Percentiles rank a stretch among this genome's conserved stretches.
These are phyloP conservation scores for Zygnema cylindricum DNA, from an alignment of 139 green algal genomes.

Conservation along the genomic window DNA sequence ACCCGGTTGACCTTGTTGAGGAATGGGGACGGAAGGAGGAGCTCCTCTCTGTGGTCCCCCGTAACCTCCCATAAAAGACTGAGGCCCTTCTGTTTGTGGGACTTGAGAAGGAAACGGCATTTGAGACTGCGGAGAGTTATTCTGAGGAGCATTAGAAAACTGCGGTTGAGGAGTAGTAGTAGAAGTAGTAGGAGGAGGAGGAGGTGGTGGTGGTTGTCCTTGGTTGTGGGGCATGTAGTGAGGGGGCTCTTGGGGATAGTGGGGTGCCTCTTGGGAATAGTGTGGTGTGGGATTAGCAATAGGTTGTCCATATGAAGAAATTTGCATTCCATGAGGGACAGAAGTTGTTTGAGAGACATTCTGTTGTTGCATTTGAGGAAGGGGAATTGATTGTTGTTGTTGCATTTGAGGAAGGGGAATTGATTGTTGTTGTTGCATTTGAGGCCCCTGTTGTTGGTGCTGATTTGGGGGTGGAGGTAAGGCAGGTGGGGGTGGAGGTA, in stretches of 20 bases:
- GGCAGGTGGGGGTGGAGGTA: conserved; percentile 3
- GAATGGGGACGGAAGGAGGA: background rate
- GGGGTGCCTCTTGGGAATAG: background rate
- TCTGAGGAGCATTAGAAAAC: background rate
- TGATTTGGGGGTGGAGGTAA: conserved; percentile 13
- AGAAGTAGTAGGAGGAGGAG: conserved; percentile 18
- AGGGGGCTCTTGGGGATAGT: background rate
- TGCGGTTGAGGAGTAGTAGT: conserved; percentile 25
- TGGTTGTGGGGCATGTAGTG: background rate
- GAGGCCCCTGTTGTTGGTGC: conserved; percentile 44
- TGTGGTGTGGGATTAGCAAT: too few species aligned
- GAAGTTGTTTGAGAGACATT: too few species aligned
- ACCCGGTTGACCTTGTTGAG: conserved; percentile 6
- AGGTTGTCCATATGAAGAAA: background rate
- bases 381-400: too few species aligned
- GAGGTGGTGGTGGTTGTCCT: background rate
- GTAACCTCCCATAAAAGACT: background rate
- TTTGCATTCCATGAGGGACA: background rate
- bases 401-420: too few species aligned
- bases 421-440: too few species aligned
- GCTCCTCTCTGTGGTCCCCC: background rate
- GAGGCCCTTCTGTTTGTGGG: background rate
- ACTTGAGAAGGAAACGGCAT: background rate
- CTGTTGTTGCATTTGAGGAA: too few species aligned
- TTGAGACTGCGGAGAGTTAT: background rate